These are phyloP conservation scores for Phytophthora hybrid DNA, from an alignment of 352 stramenopile species.

Conservation along the genomic window DNA sequence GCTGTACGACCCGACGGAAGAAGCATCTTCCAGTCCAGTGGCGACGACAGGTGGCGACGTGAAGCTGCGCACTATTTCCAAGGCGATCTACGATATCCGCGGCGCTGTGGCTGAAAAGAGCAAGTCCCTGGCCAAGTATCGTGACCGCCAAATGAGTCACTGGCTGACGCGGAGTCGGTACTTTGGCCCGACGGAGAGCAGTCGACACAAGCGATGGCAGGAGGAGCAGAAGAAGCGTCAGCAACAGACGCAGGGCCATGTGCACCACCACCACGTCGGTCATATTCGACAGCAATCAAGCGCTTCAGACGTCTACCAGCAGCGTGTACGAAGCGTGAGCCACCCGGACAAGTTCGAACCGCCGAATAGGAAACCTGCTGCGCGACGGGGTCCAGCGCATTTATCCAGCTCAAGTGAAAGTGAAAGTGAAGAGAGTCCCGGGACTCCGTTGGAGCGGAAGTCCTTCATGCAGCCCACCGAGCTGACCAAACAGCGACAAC, in stretches of 20 bases:
- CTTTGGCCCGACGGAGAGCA: slow-evolving; percentile 82
- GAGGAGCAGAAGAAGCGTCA: slow-evolving; percentile 71
- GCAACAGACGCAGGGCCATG: slow-evolving; percentile 38
- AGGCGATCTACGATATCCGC: slow-evolving; percentile 81
- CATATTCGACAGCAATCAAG: slow-evolving; percentile 13
- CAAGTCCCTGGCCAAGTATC: slow-evolving; percentile 62
- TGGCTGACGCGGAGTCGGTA: slow-evolving; percentile 76
- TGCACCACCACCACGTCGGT: slow-evolving; percentile 33
- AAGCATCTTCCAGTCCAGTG: slow-evolving; percentile 27
- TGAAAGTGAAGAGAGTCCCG: slow-evolving; percentile 42
- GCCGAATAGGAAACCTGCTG: slow-evolving; percentile 7
- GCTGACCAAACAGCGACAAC: slow-evolving; percentile 47
- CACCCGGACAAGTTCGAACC: slow-evolving; percentile 41
- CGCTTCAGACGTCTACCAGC: slow-evolving; percentile 19
- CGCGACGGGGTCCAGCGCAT: slow-evolving; percentile 13
- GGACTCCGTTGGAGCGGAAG: slow-evolving; percentile 51
- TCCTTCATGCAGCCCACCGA: slow-evolving; percentile 75
- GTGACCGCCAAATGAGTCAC: slow-evolving; percentile 61
- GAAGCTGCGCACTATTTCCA: slow-evolving; percentile 78
- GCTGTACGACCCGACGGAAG: slow-evolving; percentile 75
- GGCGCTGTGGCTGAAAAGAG: slow-evolving; percentile 65
- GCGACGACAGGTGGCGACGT: slow-evolving; percentile 48
- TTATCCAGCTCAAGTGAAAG: slow-evolving; percentile 36
- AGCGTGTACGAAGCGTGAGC: slow-evolving; percentile 47
- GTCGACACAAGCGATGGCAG: slow-evolving; percentile 80